Conservation (phyloP, 2,329 filamentous ascomycete genomes). For the Knoxdaviesia capensis region DNA sequence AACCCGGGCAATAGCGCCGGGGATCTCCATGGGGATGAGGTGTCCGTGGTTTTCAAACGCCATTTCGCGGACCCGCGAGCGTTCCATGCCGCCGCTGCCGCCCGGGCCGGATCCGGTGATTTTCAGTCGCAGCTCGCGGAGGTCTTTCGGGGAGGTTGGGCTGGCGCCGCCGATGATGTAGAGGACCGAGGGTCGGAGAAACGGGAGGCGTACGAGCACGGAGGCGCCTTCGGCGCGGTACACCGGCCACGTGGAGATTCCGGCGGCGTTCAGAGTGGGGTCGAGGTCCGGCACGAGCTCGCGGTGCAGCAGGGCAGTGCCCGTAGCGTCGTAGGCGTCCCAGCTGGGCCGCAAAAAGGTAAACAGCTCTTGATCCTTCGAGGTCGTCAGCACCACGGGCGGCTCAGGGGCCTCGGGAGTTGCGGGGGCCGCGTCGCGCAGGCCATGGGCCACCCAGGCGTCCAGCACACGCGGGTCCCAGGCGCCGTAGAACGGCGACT, state of each 20-base stretch:
- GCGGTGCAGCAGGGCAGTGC: constrained; percentile 17
- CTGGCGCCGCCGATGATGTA: constrained; percentile 49
- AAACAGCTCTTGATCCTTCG: constrained; percentile 69
- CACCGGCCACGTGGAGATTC: constrained; percentile 26
- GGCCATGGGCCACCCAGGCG: constrained; percentile 49
- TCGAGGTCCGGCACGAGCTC: constrained; percentile 24
- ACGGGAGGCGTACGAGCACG: constrained; percentile 34
- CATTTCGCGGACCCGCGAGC: constrained; percentile 46
- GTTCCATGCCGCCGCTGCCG: constrained; percentile 43
- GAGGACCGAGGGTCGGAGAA: constrained; percentile 42
- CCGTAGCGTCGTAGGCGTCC: constrained; percentile 18
- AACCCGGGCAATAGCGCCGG: constrained; percentile 41
- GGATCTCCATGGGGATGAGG: constrained; percentile 66
- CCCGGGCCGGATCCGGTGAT: constrained; percentile 45
- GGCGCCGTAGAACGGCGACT: constrained; percentile 48
- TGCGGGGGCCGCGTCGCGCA: constrained; percentile 36
- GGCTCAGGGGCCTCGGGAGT: constrained; percentile 6
- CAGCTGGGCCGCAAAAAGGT: constrained; percentile 49
- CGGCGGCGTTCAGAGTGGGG: constrained; percentile 12
- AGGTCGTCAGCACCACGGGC: constrained; percentile 55
- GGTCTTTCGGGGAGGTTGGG: constrained; percentile 28
- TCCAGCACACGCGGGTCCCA: constrained; percentile 69
- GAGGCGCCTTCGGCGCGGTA: constrained; percentile 45
- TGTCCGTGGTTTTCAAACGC: constrained; percentile 50
- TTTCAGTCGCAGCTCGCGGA: constrained; percentile 37